These are phyloP conservation scores for Beauveria sp. DNA, from an alignment of 2,329 filamentous ascomycete species.

Conservation along the genomic window DNA sequence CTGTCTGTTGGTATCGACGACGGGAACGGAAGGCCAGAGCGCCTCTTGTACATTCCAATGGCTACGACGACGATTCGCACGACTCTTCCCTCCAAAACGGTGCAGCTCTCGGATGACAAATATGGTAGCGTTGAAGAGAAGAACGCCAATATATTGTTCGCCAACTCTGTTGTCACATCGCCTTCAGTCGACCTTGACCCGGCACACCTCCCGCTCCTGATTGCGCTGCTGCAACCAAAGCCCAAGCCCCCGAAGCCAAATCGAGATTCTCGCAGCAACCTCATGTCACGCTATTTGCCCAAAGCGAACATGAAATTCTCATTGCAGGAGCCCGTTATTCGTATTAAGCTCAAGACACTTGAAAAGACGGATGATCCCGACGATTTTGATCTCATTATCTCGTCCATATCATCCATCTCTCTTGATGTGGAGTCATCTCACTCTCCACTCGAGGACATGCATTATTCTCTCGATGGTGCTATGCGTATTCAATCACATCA, in stretches of 20 bases:
- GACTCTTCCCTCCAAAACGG: slow-evolving; percentile 87
- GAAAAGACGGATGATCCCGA: slow-evolving; percentile 57
- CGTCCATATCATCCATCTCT: slow-evolving; percentile 87
- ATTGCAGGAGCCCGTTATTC: slow-evolving; percentile 89
- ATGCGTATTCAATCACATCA: slow-evolving; percentile 79
- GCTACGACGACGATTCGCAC: slow-evolving; percentile 92
- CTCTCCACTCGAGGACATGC: slow-evolving; percentile 70
- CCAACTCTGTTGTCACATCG: slow-evolving; percentile 92
- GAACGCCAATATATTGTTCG: slow-evolving; percentile 93
- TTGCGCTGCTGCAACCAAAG: slow-evolving; percentile 63
- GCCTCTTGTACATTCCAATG: slow-evolving; percentile 92
- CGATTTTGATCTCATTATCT: slow-evolving; percentile 93
- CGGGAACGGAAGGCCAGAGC: slow-evolving; percentile 75
- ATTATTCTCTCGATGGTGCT: slow-evolving; percentile 79
- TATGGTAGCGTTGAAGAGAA: slow-evolving; percentile 64
- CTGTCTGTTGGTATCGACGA: slow-evolving; percentile 89
- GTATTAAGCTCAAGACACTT: slow-evolving; percentile 79
- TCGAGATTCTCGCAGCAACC: slow-evolving; percentile 49
- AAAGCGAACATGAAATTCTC: slow-evolving; percentile 94
- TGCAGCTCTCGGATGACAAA: slow-evolving; percentile 67
- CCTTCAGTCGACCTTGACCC: slow-evolving; percentile 91
- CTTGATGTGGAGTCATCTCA: slow-evolving; percentile 95
- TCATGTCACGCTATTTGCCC: slow-evolving; percentile 85
- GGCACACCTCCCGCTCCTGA: slow-evolving; percentile 77
- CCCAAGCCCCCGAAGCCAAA: slow-evolving; percentile 26